Conservation (phyloP, 2,329 filamentous ascomycete genomes). For the Chalaropsis ovoidea region DNA sequence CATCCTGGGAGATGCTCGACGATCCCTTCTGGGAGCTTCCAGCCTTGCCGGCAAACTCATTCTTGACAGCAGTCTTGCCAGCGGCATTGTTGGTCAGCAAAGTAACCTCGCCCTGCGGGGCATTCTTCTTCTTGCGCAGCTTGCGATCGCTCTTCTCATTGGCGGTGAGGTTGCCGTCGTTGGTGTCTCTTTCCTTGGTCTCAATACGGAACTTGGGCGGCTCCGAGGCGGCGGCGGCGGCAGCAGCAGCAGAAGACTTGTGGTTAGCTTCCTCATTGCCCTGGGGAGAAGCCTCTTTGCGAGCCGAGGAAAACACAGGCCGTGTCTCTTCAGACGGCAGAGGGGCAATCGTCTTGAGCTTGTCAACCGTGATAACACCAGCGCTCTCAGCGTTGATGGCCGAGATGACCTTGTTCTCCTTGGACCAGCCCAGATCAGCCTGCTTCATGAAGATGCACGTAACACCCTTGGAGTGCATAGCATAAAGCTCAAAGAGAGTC, state of each 20-base stretch:
- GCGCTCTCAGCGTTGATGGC: constrained; percentile 65
- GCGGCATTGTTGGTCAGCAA: constrained; percentile 34
- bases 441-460: constrained; percentile 79
- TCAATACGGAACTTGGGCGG: constrained; percentile 37
- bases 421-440: constrained; percentile 81
- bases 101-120: constrained; percentile 39
- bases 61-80: constrained; percentile 28
- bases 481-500: constrained; percentile 85
- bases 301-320: constrained; percentile 30
- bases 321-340: constrained; percentile 39
- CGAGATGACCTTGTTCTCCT: constrained; percentile 76
- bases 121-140: constrained; percentile 55
- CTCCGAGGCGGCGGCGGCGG: constrained; percentile 27
- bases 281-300: constrained; percentile 34
- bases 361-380: constrained; percentile 63
- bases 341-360: constrained; percentile 48
- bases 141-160: constrained; percentile 54
- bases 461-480: constrained; percentile 96
- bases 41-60: constrained; percentile 14
- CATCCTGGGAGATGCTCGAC: constrained; percentile 36
- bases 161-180: constrained; percentile 26
- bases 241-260: neutral
- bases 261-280: constrained; percentile 15
- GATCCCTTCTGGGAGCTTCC: constrained; percentile 24
- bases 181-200: constrained; percentile 21